Evolutionary conservation across 306 rosid species (phyloP), one percentile per base, ranked within the genome.

Genomic region (Glycyrrhiza uralensis): DNA sequence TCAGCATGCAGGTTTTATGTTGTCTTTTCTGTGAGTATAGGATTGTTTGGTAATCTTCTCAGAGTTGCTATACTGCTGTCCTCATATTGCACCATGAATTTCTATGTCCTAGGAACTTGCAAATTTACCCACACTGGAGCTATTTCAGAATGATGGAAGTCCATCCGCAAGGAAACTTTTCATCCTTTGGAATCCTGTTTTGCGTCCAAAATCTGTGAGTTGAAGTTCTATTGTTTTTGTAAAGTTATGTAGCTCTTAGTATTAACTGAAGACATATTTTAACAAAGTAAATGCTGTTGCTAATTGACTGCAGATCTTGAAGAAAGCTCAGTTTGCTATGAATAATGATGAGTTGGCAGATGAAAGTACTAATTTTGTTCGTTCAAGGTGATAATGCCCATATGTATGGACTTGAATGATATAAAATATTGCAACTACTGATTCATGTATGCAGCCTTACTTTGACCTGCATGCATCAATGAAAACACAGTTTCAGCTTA

Each of bases 101-200:
- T 49, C 61, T 51, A 44, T 84, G 68, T 74, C 66, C 70, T 50
- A 94, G 98, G 95, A 91, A 77, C 98, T 94, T 64, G 96, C 96
- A 72, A 94, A 88, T 85, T 77, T 93, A 75, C 72, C 87, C 58
- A 71, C 81, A 26, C 49, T 87, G 45, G 91, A 93, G 88, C 83
- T 93, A 84, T 83, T 93, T 83, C 84, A 91, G 77, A 91, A 86
- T 38, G 96, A 93, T 87, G 98, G 98, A 75, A 93, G 98, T 84
- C 98, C 97, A 32, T 85, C 96, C 66, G 79, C 97, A 10, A 82
- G 87, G 83, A 93, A 93, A 83, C 86, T 80, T 51, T 93, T 93
- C 76, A 63, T 93, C 79, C 96, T 93, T 75, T 91, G 98, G 98
- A 91, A 93, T 83, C 92, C 97, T 56, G 24, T 66, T 30, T 29